These are phyloP conservation scores for Podaxis sp. DNA, from an alignment of 768 basidiomycete genomes.

Conservation along the genomic window DNA sequence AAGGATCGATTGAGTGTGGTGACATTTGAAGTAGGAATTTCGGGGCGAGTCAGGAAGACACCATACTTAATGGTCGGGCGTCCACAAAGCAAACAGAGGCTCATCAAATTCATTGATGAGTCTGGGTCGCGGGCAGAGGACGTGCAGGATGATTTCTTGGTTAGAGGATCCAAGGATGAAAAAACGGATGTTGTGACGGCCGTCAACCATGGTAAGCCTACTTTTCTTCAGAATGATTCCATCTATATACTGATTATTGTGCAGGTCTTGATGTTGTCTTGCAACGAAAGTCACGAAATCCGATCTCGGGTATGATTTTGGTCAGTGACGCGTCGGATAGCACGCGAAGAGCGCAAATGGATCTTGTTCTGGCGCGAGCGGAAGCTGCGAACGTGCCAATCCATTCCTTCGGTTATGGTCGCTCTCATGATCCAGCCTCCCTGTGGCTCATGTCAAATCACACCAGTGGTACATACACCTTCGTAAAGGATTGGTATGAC, in stretches of 20 bases:
- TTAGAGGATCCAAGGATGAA: slow-evolving; percentile 81
- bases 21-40: slow-evolving; percentile 86
- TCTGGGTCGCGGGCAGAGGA: slow-evolving; percentile 48
- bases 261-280: slow-evolving; percentile 89
- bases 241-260: slow-evolving; percentile 7
- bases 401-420: slow-evolving; percentile 95
- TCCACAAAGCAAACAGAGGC: slow-evolving; percentile 62
- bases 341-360: slow-evolving; percentile 95
- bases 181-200: slow-evolving; percentile 97
- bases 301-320: slow-evolving; percentile 87
- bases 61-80: slow-evolving; percentile 82
- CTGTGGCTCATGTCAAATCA: slow-evolving; percentile 99
- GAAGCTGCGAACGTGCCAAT: slow-evolving; percentile 97
- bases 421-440: slow-evolving; percentile 95
- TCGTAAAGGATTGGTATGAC: slow-evolving; percentile 98
- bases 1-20: slow-evolving; percentile 88
- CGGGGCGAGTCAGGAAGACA: slow-evolving; percentile 86
- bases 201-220: slow-evolving; percentile 81
- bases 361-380: slow-evolving; percentile 92
- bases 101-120: slow-evolving; percentile 79
- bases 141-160: slow-evolving; percentile 51
- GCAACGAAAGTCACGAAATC: slow-evolving; percentile 90
- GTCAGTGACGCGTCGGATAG: slow-evolving; percentile 92
- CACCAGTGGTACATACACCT: slow-evolving; percentile 96
- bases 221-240: background rate